These are phyloP conservation scores for Trichoderma polysporum DNA, from an alignment of 2,329 filamentous ascomycete genomes.

Conservation along the genomic window DNA sequence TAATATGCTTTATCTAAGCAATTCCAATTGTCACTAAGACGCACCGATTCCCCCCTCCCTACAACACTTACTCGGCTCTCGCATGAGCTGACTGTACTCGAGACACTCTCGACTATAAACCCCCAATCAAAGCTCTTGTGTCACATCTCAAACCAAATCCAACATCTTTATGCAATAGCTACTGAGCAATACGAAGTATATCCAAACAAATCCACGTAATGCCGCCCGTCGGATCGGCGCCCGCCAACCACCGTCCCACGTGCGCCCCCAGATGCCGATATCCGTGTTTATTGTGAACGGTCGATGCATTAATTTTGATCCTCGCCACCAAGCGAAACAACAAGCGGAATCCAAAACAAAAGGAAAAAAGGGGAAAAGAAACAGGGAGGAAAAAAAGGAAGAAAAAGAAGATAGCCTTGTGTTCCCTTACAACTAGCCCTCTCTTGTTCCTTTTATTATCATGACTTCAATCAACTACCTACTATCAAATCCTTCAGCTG, in stretches of 20 bases:
- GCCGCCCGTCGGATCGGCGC: slow-evolving; percentile 4
- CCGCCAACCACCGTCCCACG: slow-evolving; percentile 2
- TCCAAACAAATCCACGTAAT: not conserved
- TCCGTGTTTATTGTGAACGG: not conserved
- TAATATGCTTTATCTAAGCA: no score
- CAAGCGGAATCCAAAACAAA: not conserved
- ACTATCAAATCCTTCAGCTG: no score
- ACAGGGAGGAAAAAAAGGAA: not conserved
- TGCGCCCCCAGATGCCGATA: not conserved
- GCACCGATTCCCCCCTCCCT: no score
- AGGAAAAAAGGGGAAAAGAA: not conserved
- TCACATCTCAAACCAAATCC: not conserved
- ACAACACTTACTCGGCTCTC: no score
- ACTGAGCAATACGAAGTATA: not conserved
- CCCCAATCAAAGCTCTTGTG: no score
- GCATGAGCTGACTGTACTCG: no score
- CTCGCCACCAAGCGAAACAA: not conserved
- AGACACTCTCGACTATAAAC: no score
- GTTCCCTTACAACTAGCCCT: not conserved
- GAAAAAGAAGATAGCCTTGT: not conserved
- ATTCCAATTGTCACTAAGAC: no score
- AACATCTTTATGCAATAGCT: not conserved
- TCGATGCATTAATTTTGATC: not conserved
- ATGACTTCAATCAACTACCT: no score
- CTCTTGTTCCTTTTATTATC: no score